These are phyloP conservation scores for Boehmeria nivea DNA, from an alignment of 306 rosid genomes.

Conservation along the genomic window DNA sequence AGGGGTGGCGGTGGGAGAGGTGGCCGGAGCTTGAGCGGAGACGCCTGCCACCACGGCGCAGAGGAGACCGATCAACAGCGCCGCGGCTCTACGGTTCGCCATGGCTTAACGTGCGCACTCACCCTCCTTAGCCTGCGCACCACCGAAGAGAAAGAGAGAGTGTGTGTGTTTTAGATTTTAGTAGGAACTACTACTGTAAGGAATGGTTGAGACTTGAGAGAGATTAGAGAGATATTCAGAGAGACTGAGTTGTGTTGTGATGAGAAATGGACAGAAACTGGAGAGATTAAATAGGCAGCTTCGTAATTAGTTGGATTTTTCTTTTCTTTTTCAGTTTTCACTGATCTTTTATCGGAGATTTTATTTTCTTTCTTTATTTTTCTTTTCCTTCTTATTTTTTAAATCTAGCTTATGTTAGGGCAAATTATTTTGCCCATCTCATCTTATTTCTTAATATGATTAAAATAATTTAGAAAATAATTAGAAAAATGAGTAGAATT, in stretches of 20 bases:
- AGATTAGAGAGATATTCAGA: neutral
- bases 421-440: no score
- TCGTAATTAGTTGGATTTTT: neutral
- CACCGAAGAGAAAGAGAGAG: conserved; percentile 1
- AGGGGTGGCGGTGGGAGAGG: conserved; percentile 46
- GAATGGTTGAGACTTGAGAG: no score
- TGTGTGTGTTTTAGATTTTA: neutral
- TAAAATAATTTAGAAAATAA: no score
- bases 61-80: conserved; percentile 37
- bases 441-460: neutral
- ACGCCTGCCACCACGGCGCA: conserved; percentile 46
- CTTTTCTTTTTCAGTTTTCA: neutral
- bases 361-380: neutral
- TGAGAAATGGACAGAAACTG: neutral
- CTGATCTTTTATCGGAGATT: neutral
- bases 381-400: no score
- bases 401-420: no score
- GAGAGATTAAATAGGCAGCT: conserved; percentile 31
- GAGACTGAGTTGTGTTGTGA: no score
- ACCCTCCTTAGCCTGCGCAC: conserved; percentile 20
- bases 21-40: conserved; percentile 60
- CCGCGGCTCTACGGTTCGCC: conserved; percentile 22
- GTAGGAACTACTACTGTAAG: no score
- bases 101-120: conserved; percentile 22
- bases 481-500: no score